Base-by-base conservation (phyloP, 2,329 filamentous ascomycete genomes). In the Colletotrichum paranaense region DNA sequence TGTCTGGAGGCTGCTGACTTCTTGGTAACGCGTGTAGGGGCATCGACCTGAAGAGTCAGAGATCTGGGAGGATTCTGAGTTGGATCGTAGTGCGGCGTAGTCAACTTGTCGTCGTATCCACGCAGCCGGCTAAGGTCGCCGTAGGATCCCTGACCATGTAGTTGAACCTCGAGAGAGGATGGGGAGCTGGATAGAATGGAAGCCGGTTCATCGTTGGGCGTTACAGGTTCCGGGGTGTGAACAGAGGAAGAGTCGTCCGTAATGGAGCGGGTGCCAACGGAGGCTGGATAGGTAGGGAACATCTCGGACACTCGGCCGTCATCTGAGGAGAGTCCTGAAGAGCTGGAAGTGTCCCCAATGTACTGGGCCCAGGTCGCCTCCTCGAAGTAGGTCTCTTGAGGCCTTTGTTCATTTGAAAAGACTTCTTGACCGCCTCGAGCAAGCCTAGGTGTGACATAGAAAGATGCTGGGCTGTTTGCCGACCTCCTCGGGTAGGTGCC, bases 61-160 rank as follows among this genome's bases (percentile, higher is more conserved):
- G 62, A 52, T 26, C 70, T 62, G 32, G 65, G 70, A 24, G 67
- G 68, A 8, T 6, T 19, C 58, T 65, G 70, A 5, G 42, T 42
- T 22, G 49, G 58, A 16, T 68, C 69, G 14, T 62, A 32, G 60
- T 42, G 58, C 14, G 64, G 69, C n/a, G 14, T 56, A 28, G 26
- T 12, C 24, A 49, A 32, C 12, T 38, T 42, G 22, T 60, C 35
- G 53, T 66, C 42, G 11, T 42, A 14, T 8, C 42, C 24, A 24
- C 53, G n/a, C 12, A 56, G 53, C 22, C 53, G n/a, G 4, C 24
- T 28, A 8, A 26, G 22, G 22, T 56, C 53, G 11, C n/a, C 28
- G 22, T 24, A 26, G 22, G 53, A 56, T 24, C 53, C 22, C 5
- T 14, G 22, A 8, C 19, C 57, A 59, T 19, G 32, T 16, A 56